Conservation (phyloP, 2,329 filamentous ascomycete genomes). For the Cadophora malorum region DNA sequence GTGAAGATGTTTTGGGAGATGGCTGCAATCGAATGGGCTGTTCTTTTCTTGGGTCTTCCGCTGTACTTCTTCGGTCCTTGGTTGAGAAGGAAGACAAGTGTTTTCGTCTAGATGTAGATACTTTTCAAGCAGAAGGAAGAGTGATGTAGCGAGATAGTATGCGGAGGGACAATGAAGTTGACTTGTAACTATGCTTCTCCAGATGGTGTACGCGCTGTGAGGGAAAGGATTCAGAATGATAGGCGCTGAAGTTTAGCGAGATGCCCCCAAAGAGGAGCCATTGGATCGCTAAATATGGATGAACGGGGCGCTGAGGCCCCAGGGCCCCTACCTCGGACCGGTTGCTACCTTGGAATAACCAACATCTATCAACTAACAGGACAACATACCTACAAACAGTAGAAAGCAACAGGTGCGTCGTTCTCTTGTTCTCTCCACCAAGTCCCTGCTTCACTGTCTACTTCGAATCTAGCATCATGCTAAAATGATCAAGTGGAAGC, state of each 20-base stretch:
- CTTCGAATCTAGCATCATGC: background rate
- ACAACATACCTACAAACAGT: background rate
- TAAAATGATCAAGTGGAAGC: background rate
- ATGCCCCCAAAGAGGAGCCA: background rate
- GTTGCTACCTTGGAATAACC: too few species aligned
- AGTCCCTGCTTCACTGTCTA: too few species aligned
- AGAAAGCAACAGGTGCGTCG: background rate
- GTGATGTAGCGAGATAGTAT: too few species aligned
- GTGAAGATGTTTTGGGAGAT: constrained; percentile 48
- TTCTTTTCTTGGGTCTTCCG: constrained; percentile 43
- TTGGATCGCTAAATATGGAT: background rate
- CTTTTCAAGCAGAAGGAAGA: too few species aligned
- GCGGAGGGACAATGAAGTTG: too few species aligned
- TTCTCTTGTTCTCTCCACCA: too few species aligned
- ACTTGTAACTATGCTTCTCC: too few species aligned
- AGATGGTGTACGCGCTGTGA: too few species aligned
- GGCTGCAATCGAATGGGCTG: constrained; percentile 46
- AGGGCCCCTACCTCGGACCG: too few species aligned
- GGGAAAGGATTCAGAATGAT: too few species aligned
- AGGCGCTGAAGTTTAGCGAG: background rate
- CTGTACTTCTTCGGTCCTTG: constrained; percentile 45
- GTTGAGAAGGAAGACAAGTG: constrained; percentile 27
- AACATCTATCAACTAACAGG: background rate
- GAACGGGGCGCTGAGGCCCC: too few species aligned
- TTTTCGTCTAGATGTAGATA: constrained; percentile 16